phyloP scores from a whole-genome alignment of 2,329 filamentous ascomycete species.

The Ophiocordyceps unilateralis region DNA sequence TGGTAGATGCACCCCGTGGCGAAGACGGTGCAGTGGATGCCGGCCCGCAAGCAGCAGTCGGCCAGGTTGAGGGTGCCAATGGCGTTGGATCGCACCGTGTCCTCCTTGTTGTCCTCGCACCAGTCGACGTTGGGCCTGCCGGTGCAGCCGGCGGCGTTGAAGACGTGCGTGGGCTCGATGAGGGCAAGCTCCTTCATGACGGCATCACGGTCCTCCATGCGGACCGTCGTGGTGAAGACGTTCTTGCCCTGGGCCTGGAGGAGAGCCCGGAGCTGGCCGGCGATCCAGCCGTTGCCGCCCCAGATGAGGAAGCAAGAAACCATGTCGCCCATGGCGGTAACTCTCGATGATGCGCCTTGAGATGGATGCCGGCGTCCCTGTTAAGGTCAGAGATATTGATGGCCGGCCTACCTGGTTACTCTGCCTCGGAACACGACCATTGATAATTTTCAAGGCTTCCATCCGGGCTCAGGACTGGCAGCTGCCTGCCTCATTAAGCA shows the following conservation, averaged over 20 bases:
- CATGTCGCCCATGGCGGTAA: background rate
- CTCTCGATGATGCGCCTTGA: background rate
- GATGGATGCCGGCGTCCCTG: background rate
- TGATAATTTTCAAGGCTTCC: background rate
- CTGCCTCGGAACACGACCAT: too few relatives aligned
- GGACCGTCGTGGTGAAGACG: slow-evolving; percentile 40
- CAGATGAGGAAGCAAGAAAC: slow-evolving; percentile 39
- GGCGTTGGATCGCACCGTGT: slow-evolving; percentile 50
- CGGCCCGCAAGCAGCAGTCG: slow-evolving; percentile 39
- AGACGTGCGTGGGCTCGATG: slow-evolving; percentile 46
- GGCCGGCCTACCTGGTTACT: too few relatives aligned
- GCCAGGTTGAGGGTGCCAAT: slow-evolving; percentile 47
- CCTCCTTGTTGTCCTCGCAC: slow-evolving; percentile 53
- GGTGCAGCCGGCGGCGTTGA: slow-evolving; percentile 49
- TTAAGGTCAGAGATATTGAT: too few relatives aligned
- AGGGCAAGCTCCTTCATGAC: slow-evolving; percentile 38
- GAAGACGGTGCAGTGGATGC: slow-evolving; percentile 47
- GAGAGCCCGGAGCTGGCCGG: slow-evolving; percentile 40
- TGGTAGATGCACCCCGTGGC: slow-evolving; percentile 53
- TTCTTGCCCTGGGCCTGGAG: slow-evolving; percentile 43
- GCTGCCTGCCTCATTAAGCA: too few relatives aligned
- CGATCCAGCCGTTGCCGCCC: slow-evolving; percentile 47
- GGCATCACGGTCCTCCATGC: slow-evolving; percentile 45
- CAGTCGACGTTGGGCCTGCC: slow-evolving; percentile 54
- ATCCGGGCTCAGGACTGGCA: background rate